Evolutionary conservation across 108 stramenopile genomes (phyloP).

Genomic region (Asterionellopsis glacialis): DNA sequence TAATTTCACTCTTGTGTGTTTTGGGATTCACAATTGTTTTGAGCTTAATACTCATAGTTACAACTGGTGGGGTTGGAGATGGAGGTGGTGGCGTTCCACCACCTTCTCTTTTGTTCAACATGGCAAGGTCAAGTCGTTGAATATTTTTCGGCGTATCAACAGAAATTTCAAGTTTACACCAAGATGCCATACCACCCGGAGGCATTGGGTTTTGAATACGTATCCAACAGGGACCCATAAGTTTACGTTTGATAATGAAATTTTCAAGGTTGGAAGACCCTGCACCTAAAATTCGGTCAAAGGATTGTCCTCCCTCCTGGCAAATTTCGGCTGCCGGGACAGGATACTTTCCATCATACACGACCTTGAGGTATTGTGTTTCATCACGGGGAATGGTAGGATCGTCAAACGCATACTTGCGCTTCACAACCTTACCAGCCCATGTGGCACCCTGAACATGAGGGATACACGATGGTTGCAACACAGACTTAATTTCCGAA

Average conservation of each 20-base stretch:
- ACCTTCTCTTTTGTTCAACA: conserved; percentile 4
- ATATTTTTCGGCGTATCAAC: conserved; percentile 82
- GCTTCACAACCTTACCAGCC: conserved; percentile 83
- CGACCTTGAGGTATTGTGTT: conserved; percentile 93
- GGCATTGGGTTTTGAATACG: conserved; percentile 68
- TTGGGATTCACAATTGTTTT: conserved; percentile 95
- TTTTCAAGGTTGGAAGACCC: conserved; percentile 84
- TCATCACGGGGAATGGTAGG: conserved; percentile 87
- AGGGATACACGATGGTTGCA: conserved; percentile 80
- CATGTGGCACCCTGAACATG: conserved; percentile 64
- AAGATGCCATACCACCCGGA: conserved; percentile 42
- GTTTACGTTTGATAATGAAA: conserved; percentile 92
- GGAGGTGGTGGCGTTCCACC: conserved; percentile 17
- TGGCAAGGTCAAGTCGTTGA: conserved; percentile 45
- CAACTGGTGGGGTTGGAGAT: conserved; percentile 80
- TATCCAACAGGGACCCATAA: conserved; percentile 99
- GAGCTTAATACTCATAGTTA: conserved; percentile 86
- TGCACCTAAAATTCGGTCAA: conserved; percentile 87
- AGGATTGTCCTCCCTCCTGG: conserved; percentile 68
- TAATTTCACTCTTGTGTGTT: conserved; percentile 93
- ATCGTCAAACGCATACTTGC: conserved; percentile 95
- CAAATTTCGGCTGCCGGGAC: conserved; percentile 62
- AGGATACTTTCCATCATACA: conserved; percentile 89
- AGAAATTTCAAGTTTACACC: conserved; percentile 88
- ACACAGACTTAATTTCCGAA: conserved; percentile 59